Evolutionary conservation across 768 basidiomycete species (phyloP), one percentile per base, ranked within the genome.

Genomic region (Gymnopilus junonius): DNA sequence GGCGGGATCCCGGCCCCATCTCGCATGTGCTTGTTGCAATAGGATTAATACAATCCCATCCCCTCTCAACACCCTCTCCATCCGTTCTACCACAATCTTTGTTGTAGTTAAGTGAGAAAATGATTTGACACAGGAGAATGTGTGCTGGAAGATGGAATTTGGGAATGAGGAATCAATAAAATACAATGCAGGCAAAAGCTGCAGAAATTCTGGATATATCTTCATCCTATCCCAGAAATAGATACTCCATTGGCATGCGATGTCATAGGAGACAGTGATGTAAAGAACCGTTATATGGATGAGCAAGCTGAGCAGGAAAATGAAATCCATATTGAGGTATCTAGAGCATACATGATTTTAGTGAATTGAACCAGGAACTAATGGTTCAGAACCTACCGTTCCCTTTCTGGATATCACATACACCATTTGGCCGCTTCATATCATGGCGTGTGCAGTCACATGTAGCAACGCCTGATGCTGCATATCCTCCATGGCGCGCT

Each of bases 391-490:
- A 50, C 69, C 17, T 48, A 76, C 75, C 69, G 35, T 68, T 77
- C 76, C 76, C 76, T 29, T 72, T 71, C 58, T 78, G 76, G 1
- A 78, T 48, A 64, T 75, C 73, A 31, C 74, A 75, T 1, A 77
- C 64, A 15, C 66, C 64, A 17, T 29, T 65, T 6, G 70, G 69
- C 5, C 67, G 64, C 34, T 70, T 68, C 58, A 75, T 64, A 55
- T 73, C 67, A 46, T 76, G 74, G 2, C 71, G 61, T 1, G 65
- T 60, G 40, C 74, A 76, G n/a, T 69, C 68, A 1, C 67, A 61
- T 0, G 65, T 67, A 0, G 70, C 73, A 0, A 69, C 63, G 0
- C 76, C 73, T 4, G 69, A 73, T 0, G 70, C 70, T 2, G 68
- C 67, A 8, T 55, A 58, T 31, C 68, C 69, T 55, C 32, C 12